phyloP scores from a whole-genome alignment of 1,284 basidiomycete species.

The Fomitopsis schrenkii region DNA sequence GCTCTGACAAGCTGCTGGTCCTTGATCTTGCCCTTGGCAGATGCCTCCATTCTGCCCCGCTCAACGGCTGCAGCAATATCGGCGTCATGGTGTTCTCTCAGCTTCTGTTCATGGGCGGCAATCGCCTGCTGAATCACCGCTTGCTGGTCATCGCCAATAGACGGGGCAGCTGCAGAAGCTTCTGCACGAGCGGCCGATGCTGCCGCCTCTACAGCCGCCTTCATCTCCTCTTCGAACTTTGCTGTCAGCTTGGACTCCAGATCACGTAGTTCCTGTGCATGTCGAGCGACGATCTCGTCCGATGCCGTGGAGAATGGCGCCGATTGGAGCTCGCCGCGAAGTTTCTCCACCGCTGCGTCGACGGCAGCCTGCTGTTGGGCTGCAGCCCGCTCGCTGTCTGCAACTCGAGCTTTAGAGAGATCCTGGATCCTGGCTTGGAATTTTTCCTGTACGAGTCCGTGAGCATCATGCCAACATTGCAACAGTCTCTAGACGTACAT shows the following conservation, averaged over 20 bases:
- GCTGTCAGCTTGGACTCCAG: slow-evolving; percentile 48
- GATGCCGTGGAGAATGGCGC: slow-evolving; percentile 20
- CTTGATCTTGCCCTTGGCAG: slow-evolving; percentile 61
- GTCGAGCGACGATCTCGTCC: slow-evolving; percentile 44
- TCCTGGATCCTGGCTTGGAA: slow-evolving; percentile 37
- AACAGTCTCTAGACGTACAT: slow-evolving; percentile 23
- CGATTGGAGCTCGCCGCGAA: slow-evolving; percentile 40
- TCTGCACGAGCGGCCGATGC: slow-evolving; percentile 27
- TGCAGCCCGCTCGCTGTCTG: slow-evolving; percentile 31
- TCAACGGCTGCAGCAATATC: slow-evolving; percentile 65
- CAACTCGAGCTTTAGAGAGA: slow-evolving; percentile 33
- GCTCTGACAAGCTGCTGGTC: slow-evolving; percentile 58
- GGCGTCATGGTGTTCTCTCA: slow-evolving; percentile 42
- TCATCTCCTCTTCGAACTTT: slow-evolving; percentile 54
- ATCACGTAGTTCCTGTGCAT: slow-evolving; percentile 53
- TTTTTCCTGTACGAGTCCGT: slow-evolving; percentile 34
- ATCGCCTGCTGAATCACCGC: slow-evolving; percentile 48
- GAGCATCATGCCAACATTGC: background rate
- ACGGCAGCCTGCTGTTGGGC: slow-evolving; percentile 43
- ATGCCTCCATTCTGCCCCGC: slow-evolving; percentile 57
- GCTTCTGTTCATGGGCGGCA: slow-evolving; percentile 40
- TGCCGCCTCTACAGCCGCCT: slow-evolving; percentile 43
- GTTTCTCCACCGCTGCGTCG: slow-evolving; percentile 50
- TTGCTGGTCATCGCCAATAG: slow-evolving; percentile 32
- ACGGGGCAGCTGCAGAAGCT: slow-evolving; percentile 18